Base-by-base conservation (phyloP, 1,284 basidiomycete species). In the Ustilago esculenta region DNA sequence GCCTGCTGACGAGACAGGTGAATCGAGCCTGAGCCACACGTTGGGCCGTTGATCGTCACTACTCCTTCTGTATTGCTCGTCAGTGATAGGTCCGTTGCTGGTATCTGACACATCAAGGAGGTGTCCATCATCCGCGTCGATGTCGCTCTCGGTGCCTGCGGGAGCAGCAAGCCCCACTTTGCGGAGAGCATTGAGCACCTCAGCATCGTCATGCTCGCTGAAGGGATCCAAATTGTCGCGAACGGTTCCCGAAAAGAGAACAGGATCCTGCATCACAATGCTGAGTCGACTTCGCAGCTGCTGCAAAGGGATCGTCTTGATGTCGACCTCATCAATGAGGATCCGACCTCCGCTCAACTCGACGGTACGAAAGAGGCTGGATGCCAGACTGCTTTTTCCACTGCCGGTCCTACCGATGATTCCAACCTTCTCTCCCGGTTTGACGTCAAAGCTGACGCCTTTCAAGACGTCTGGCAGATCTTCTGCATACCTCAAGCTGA, bases 211-310 rank as follows among this genome's bases (percentile, higher is more conserved):
- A 73, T 94, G 89, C 72, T 94, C 91, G 43, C 85, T 83, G 84
- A 93, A 94, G 0, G 92, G 93, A 83, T 96, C 93, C 4, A 95
- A 82, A 70, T 94, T 94, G 18, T 92, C 90, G 17, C 91, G 85
- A 21, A 95, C 84, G 0, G 90, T 93, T 0, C 93, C 92, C 0
- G 90, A 90, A 84, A 96, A 95, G 3, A 95, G 84, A 0, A 92
- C 88, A 2, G 91, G 90, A 64, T 93, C 84, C 73, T 85, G 84
- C 2, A 84, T 83, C 23, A 85, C 84, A 46, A 84, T 83, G 2
- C 83, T 84, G 42, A 85, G 81, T 5, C 82, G 68, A 2, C 80
- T 81, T 14, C 84, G 81, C 61, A 76, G 47, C 25, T 75, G 71
- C 40, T 76, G 67, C 24, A 65, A 37, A 8, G 45, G 46, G 9